Evolutionary conservation across 2,329 filamentous ascomycete species (phyloP).

Genomic region (Fusarium sp.): DNA sequence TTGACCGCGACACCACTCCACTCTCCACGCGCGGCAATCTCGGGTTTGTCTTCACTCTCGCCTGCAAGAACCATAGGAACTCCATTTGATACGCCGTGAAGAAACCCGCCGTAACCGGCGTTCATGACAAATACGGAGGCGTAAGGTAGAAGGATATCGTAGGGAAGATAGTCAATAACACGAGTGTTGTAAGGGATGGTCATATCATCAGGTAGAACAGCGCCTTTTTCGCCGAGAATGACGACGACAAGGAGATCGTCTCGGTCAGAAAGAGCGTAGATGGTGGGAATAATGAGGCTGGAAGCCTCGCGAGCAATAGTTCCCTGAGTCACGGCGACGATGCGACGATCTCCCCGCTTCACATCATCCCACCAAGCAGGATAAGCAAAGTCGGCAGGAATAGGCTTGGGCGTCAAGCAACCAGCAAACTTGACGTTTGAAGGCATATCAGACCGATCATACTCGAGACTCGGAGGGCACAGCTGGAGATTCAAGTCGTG

Average conservation of each 20-base stretch:
- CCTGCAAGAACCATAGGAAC: conserved; percentile 61
- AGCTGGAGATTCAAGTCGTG: conserved; percentile 53
- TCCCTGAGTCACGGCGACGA: conserved; percentile 61
- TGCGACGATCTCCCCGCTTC: conserved; percentile 48
- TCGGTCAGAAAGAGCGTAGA: conserved; percentile 55
- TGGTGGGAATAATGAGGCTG: conserved; percentile 58
- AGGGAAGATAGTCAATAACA: conserved; percentile 60
- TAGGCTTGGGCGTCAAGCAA: conserved; percentile 50
- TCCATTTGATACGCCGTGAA: conserved; percentile 57
- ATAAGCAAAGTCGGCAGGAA: conserved; percentile 45
- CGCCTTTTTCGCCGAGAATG: conserved; percentile 46
- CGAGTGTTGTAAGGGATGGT: conserved; percentile 55
- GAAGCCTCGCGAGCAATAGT: conserved; percentile 55
- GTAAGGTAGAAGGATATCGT: conserved; percentile 58
- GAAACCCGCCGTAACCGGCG: conserved; percentile 61
- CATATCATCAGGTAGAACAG: conserved; percentile 40
- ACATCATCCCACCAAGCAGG: conserved; percentile 62
- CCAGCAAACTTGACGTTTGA: conserved; percentile 58
- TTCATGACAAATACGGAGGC: conserved; percentile 60
- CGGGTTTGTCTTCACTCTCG: conserved; percentile 54
- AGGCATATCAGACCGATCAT: conserved; percentile 51
- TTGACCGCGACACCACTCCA: conserved; percentile 59
- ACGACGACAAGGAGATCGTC: conserved; percentile 53
- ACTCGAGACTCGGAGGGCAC: conserved; percentile 55
- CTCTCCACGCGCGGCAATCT: conserved; percentile 55